Base-by-base conservation (phyloP, 371 early-diverging fungal genomes). In the Mucor ambiguus region DNA sequence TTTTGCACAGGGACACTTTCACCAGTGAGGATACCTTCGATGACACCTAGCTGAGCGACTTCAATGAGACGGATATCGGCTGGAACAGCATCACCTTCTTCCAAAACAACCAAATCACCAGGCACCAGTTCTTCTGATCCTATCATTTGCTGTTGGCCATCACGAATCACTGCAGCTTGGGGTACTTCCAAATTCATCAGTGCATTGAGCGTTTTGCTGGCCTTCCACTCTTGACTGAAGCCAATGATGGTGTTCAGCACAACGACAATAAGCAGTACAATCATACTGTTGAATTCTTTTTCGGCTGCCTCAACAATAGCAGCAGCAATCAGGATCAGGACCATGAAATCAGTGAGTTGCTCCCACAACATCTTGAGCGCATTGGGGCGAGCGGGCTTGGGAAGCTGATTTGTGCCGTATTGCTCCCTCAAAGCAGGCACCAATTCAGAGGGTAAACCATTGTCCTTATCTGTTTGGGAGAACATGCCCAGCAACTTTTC, bases 321-420 rank as follows among this genome's bases (percentile, higher is more conserved):
- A 30, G 80, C 81, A 8, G 73, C 75, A 28, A 81, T 69, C 11
- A 94, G 82, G 48, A 97, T 88, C 37, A 97, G 62, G 28, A 97
- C 89, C 93, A 97, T 97, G 69, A 96, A 91, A 68, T 97, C 97
- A 2, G 93, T 92, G 20, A 97, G 67, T 78, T 97, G 97, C 28
- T 70, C 81, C 87, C 90, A 90, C 2, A 96, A 69, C 87, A 97
- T 95, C 67, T 80, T 89, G 69, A 90, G 69, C 33, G 89, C 75
- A 10, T 94, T 91, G 0, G 92, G 88, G 16, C 84, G 82, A 18
- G 93, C 92, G 1, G 97, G 95, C 22, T 85, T 82, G 1, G 91
- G 87, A 16, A 97, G 79, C 64, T 83, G 77, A 73, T 97, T 97
- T 28, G 69, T 60, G 9, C 98, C 97, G 77, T 97, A 96, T 49